phyloP scores from a whole-genome alignment of 164 flowering plant species.

The Protea cynaroides region DNA sequence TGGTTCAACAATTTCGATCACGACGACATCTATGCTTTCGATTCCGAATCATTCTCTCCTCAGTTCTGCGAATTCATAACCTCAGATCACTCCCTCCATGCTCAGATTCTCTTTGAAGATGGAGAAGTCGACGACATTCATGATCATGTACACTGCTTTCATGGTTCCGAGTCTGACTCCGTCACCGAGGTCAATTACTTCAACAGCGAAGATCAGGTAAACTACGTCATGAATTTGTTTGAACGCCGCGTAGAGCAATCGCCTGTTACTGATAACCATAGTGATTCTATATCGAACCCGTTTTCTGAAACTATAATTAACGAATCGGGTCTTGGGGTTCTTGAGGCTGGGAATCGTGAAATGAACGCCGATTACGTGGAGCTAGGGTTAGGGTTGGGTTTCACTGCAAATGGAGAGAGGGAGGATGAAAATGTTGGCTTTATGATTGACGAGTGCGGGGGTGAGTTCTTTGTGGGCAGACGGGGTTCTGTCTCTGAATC shows the following conservation, averaged over 20 bases:
- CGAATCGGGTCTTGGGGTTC: slow-evolving; percentile 30
- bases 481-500: slow-evolving; percentile 12
- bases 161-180: slow-evolving; percentile 27
- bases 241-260: slow-evolving; percentile 45
- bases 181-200: slow-evolving; percentile 23
- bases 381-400: slow-evolving; percentile 21
- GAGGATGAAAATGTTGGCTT: background rate
- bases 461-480: slow-evolving; percentile 4
- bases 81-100: slow-evolving; percentile 1
- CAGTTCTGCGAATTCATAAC: slow-evolving; percentile 1
- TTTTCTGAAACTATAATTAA: slow-evolving; percentile 11
- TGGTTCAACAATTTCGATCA: slow-evolving; percentile 11
- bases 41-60: slow-evolving; percentile 10
- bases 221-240: slow-evolving; percentile 50
- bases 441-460: background rate
- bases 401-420: background rate
- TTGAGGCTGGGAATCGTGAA: slow-evolving; percentile 28
- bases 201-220: slow-evolving; percentile 48
- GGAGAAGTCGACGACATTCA: slow-evolving; percentile 3
- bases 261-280: slow-evolving; percentile 10
- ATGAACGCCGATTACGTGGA: slow-evolving; percentile 26
- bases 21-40: slow-evolving; percentile 11
- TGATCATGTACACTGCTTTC: background rate
- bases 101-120: background rate
- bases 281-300: slow-evolving; percentile 4